Conservation (phyloP, 768 basidiomycete species). For the Calvatia gigantea region DNA sequence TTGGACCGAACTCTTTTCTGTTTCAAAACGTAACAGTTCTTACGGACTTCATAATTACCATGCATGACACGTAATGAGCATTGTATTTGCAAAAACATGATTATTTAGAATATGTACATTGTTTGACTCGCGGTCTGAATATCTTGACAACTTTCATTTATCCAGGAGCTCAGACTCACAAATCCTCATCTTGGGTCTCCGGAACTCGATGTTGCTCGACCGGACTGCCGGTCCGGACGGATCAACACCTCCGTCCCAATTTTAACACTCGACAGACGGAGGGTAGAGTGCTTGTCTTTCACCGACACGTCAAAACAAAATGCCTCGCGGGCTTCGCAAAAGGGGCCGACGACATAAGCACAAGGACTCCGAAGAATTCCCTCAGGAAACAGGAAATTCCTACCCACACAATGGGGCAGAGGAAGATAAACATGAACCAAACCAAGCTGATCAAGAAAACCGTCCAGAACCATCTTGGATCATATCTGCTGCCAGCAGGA, state of each 20-base stretch:
- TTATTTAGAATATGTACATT: too few relatives aligned
- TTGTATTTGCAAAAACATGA: too few relatives aligned
- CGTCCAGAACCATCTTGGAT: conserved; percentile 70
- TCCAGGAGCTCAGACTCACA: too few relatives aligned
- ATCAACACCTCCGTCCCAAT: neutral
- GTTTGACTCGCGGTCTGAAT: too few relatives aligned
- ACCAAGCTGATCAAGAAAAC: conserved; percentile 15
- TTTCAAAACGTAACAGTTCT: neutral
- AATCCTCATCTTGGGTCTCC: too few relatives aligned
- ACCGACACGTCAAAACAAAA: conserved; percentile 20
- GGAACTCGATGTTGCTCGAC: neutral
- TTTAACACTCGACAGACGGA: too few relatives aligned
- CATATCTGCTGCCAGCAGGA: conserved; percentile 32
- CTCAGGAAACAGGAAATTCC: conserved; percentile 9
- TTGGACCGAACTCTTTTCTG: too few relatives aligned
- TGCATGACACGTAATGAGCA: too few relatives aligned
- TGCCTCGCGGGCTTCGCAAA: conserved; percentile 76
- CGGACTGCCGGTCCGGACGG: conserved; percentile 1
- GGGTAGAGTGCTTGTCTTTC: neutral
- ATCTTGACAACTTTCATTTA: too few relatives aligned
- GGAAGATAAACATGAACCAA: conserved; percentile 14
- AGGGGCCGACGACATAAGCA: conserved; percentile 76
- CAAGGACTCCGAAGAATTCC: conserved; percentile 23
- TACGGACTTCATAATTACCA: too few relatives aligned
- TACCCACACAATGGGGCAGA: neutral